A percentile compares a stretch with the other conserved stretches of the same genome.
Conservation (phyloP, 768 basidiomycete species). For the Coprinellus aureogranulatus region DNA sequence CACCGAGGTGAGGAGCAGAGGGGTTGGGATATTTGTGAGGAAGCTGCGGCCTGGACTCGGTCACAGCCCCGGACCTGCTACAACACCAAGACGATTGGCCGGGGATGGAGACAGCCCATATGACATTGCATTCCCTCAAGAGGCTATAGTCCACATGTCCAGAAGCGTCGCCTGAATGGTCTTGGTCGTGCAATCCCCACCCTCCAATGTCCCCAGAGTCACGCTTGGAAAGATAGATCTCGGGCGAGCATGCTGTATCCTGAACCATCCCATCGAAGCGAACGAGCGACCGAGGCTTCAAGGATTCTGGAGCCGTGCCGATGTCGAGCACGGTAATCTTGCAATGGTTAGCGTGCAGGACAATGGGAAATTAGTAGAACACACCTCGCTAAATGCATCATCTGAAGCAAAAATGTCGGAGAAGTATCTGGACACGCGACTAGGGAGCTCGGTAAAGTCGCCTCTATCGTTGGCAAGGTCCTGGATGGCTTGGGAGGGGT, state of each 20-base stretch:
- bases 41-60: slow-evolving; percentile 12
- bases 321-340: slow-evolving; percentile 62
- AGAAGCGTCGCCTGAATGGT: slow-evolving; percentile 19
- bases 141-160: slow-evolving; percentile 40
- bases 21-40: slow-evolving; percentile 68
- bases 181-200: slow-evolving; percentile 61
- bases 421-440: slow-evolving; percentile 47
- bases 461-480: slow-evolving; percentile 39
- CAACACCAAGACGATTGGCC: slow-evolving; percentile 62
- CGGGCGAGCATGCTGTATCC: slow-evolving; percentile 71
- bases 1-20: slow-evolving; percentile 55
- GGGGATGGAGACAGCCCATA: slow-evolving; percentile 78
- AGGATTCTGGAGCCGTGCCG: slow-evolving; percentile 45
- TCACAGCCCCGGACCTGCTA: not conserved
- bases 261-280: slow-evolving; percentile 78
- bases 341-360: not conserved
- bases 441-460: slow-evolving; percentile 37
- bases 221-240: slow-evolving; percentile 63
- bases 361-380: slow-evolving; percentile 1
- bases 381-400: slow-evolving; percentile 42
- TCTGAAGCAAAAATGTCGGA: slow-evolving; percentile 35
- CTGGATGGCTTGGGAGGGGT: slow-evolving; percentile 49
- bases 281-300: slow-evolving; percentile 57
- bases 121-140: slow-evolving; percentile 58
- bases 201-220: slow-evolving; percentile 54